Evolutionary conservation across 1,284 basidiomycete species (phyloP), one percentile per base, ranked within the genome.

Genomic region (Agroathelia rolfsii): DNA sequence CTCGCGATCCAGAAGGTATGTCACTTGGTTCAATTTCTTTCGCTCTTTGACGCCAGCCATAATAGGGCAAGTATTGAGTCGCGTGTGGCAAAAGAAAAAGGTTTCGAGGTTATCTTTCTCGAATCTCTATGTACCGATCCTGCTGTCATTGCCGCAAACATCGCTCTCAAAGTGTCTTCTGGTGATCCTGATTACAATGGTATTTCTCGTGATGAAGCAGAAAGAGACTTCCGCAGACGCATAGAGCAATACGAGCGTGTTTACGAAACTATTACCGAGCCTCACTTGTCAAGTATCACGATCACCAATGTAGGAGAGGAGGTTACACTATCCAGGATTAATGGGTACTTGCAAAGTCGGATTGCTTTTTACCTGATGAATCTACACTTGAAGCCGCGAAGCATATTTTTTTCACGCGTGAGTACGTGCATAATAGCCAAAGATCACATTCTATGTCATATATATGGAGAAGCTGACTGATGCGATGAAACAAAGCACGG

Each of bases 281-380:
- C 83, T 3, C 73, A 87, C 48, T 67, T 94, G 18, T 83, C 78
- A 21, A 95, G 88, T 56, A 69, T 93, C 43, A 76, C 82, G 43
- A 92, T 95, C 49, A 76, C 77, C 35, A 90, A 95, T 47, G 84
- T 95, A 16, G 90, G 92, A 8, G 75, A 72, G 42, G 79, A 85
- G 53, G 89, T 90, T 28, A 80, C 77, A 2, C 72, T 92, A 40
- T 84, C 80, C 43, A 72, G 78, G 42, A 92, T 93, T 32, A 72
- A 89, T 46, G 90, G 93, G 13, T 98, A 98, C 52, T 62, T 98
- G 39, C 89, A 95, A 53, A 90, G 86, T 65, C 80, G 95, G 22
- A 94, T 98, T 44, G 94, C 90, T 3, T 98, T 96, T 61, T 99
- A 95, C 58, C 67, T 98, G 38, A 97, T 96, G 93, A 98, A 98